Evolutionary conservation across 2,329 filamentous ascomycete species (phyloP).

Genomic region (Allantophomopsis cytisporea): DNA sequence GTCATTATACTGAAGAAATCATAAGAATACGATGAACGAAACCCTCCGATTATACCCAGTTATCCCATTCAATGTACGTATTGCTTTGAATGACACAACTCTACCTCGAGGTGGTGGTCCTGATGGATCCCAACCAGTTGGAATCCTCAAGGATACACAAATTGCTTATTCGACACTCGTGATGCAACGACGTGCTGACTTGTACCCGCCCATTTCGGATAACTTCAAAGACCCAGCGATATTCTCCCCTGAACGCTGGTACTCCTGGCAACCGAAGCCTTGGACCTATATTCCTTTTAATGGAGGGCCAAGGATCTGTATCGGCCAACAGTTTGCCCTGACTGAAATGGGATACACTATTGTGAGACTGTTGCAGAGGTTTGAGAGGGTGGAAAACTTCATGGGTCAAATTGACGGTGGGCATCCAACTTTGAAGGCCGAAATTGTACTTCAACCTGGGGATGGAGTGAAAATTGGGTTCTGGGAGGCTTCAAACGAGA

Average conservation of each 20-base stretch:
- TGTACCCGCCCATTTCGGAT: conserved; percentile 39
- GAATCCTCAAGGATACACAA: conserved; percentile 49
- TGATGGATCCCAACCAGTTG: conserved; percentile 46
- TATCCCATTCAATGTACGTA: conserved; percentile 68
- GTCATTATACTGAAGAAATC: no score
- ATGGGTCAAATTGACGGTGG: conserved; percentile 42
- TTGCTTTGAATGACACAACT: conserved; percentile 59
- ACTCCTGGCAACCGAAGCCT: conserved; percentile 43
- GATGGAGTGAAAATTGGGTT: conserved; percentile 45
- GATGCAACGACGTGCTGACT: conserved; percentile 57
- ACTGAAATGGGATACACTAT: conserved; percentile 66
- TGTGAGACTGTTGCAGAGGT: conserved; percentile 59
- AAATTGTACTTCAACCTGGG: conserved; percentile 45
- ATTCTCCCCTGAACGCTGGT: conserved; percentile 59
- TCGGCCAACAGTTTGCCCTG: conserved; percentile 71
- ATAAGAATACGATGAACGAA: conserved; percentile 56
- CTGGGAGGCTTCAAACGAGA: conserved; percentile 22
- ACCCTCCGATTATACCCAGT: conserved; percentile 64
- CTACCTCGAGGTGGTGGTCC: conserved; percentile 59
- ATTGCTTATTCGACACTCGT: conserved; percentile 54
- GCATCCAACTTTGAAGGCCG: conserved; percentile 36
- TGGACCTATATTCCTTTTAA: conserved; percentile 70
- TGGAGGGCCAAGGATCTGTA: conserved; percentile 59
- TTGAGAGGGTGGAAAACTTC: conserved; percentile 44
- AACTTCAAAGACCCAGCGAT: conserved; percentile 29